Percentiles rank a stretch among this genome's conserved stretches.
Evolutionary conservation across 306 rosid species (phyloP).

Genomic region (Quercus parvula): DNA sequence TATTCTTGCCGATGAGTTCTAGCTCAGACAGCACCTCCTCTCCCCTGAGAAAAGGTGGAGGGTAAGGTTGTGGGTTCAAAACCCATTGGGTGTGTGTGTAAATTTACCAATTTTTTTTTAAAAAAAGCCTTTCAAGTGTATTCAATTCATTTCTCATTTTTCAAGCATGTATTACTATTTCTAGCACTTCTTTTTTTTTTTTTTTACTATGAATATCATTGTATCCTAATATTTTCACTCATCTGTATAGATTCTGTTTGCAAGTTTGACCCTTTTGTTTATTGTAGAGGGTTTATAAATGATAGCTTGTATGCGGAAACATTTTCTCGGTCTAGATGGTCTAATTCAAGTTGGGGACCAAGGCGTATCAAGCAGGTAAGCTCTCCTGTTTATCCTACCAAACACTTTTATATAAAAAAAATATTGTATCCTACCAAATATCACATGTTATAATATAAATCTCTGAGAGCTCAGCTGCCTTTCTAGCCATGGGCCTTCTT

Average conservation of each 20-base stretch:
- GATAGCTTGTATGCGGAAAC: conserved; percentile 55
- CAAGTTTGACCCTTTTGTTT: conserved; percentile 7
- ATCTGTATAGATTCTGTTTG: neutral
- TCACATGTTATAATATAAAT: neutral
- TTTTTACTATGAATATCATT: neutral
- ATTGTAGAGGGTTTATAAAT: conserved; percentile 76
- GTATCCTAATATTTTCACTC: neutral
- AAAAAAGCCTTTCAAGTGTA: neutral
- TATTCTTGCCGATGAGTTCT: neutral
- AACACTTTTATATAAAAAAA: neutral
- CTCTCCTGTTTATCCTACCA: neutral
- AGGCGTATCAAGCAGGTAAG: conserved; percentile 74
- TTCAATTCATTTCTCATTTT: neutral
- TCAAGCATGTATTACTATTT: neutral
- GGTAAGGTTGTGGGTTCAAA: no score
- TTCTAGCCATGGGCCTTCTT: neutral
- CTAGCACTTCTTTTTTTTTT: neutral
- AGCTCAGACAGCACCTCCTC: no score
- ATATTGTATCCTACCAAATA: neutral
- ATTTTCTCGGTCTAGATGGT: conserved; percentile 83
- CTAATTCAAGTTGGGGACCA: conserved; percentile 94
- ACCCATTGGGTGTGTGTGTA: no score
- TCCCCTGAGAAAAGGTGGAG: no score
- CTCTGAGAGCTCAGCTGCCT: conserved; percentile 14
- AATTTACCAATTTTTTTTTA: no score